These are phyloP conservation scores for Ophiostoma sp. DNA, from an alignment of 2,329 filamentous ascomycete species.

Conservation along the genomic window DNA sequence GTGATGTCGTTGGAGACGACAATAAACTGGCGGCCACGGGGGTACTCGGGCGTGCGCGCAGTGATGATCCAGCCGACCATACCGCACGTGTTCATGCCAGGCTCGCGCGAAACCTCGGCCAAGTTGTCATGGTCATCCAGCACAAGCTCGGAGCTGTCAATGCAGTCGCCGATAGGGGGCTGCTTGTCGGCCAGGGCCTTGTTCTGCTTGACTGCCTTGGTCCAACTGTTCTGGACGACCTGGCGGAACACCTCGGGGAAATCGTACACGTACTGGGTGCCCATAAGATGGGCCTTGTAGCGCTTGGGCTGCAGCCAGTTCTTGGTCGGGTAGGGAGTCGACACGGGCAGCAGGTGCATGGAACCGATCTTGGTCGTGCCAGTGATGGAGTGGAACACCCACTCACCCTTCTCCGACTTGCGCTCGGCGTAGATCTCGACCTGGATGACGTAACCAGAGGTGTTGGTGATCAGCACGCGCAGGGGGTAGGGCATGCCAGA, in stretches of 20 bases:
- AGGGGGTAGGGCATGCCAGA: conserved; percentile 85
- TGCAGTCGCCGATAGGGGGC: conserved; percentile 81
- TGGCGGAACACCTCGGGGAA: conserved; percentile 99
- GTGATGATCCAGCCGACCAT: conserved; percentile 99
- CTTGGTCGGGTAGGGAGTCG: conserved; percentile 93
- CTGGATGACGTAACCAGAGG: conserved; percentile 94
- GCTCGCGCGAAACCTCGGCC: conserved; percentile 87
- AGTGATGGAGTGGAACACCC: conserved; percentile 97
- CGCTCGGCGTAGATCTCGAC: conserved; percentile 97
- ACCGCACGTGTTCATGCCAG: conserved; percentile 90
- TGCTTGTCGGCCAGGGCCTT: conserved; percentile 71
- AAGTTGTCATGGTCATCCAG: conserved; percentile 90
- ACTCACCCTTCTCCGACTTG: conserved; percentile 96
- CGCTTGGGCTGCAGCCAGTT: conserved; percentile 98
- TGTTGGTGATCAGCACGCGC: conserved; percentile 95
- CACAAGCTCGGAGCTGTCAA: conserved; percentile 89
- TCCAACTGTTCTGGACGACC: conserved; percentile 93
- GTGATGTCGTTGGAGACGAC: conserved; percentile 99
- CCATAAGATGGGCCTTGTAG: conserved; percentile 99
- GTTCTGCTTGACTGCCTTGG: conserved; percentile 67
- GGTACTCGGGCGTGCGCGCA: conserved; percentile 92
- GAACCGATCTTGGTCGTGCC: conserved; percentile 91
- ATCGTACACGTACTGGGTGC: conserved; percentile 98
- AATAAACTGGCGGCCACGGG: conserved; percentile 83
- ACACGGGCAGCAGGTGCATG: conserved; percentile 88